These are phyloP conservation scores for Dillenia suffruticosa DNA, from an alignment of 164 flowering plant genomes.

Conservation along the genomic window DNA sequence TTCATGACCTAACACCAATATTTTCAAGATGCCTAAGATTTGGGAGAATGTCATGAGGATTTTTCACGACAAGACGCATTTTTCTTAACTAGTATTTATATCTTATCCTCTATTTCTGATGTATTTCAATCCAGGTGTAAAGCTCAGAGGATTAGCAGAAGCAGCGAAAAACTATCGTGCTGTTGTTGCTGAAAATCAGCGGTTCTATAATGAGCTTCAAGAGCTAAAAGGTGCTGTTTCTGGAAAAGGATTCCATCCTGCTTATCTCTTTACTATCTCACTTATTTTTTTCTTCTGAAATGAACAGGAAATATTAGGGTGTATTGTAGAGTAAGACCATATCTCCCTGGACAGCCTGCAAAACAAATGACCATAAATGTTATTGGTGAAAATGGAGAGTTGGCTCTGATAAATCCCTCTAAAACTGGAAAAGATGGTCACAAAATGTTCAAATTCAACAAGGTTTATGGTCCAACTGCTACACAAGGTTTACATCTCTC, in stretches of 20 bases:
- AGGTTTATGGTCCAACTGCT: constrained; percentile 72
- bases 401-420: constrained; percentile 68
- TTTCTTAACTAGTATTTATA: too few species aligned
- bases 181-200: constrained; percentile 83
- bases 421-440: constrained; percentile 82
- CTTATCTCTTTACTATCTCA: background rate
- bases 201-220: constrained; percentile 89
- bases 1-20: too few species aligned
- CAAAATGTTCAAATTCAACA: constrained; percentile 79
- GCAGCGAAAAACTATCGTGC: constrained; percentile 79
- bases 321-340: constrained; percentile 90
- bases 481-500: constrained; percentile 63
- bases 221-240: constrained; percentile 74
- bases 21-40: too few species aligned
- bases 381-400: constrained; percentile 87
- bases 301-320: constrained; percentile 85
- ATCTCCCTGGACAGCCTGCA: constrained; percentile 68
- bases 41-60: too few species aligned
- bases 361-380: constrained; percentile 74
- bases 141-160: constrained; percentile 67
- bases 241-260: background rate
- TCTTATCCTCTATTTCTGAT: too few species aligned
- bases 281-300: constrained; percentile 9
- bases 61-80: too few species aligned
- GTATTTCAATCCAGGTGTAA: constrained; percentile 38